Conservation (phyloP, 177 flowering plant genomes). For the Tripterygium wilfordii region DNA sequence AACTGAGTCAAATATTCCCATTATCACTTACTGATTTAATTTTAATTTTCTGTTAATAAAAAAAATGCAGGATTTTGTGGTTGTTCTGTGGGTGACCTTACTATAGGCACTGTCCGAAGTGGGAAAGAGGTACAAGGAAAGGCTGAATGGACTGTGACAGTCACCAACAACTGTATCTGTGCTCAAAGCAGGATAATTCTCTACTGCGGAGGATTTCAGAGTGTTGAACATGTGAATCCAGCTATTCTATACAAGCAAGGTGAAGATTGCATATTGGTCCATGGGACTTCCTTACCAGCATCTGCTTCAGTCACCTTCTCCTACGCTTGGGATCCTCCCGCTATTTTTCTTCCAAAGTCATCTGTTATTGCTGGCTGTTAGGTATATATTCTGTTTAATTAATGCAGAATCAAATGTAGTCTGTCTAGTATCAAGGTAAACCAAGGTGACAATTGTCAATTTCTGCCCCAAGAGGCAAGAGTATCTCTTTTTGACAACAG, state of each 20-base stretch:
- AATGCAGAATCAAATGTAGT: too few relatives aligned
- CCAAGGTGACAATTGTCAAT: too few relatives aligned
- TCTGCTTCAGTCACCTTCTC: neutral
- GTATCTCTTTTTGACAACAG: too few relatives aligned
- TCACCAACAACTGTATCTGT: neutral
- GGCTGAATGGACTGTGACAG: neutral
- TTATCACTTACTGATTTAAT: neutral
- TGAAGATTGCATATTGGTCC: neutral
- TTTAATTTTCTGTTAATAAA: too few relatives aligned
- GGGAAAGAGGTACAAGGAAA: neutral
- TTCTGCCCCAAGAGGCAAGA: too few relatives aligned
- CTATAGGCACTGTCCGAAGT: slow-evolving; percentile 8
- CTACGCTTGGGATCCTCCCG: neutral
- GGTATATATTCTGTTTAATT: too few relatives aligned
- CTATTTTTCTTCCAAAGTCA: too few relatives aligned
- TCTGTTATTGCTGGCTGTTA: too few relatives aligned
- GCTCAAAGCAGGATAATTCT: neutral
- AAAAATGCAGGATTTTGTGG: slow-evolving; percentile 5
- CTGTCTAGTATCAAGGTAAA: too few relatives aligned
- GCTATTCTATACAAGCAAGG: neutral
- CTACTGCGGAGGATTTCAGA: neutral
- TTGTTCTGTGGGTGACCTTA: slow-evolving; percentile 3
- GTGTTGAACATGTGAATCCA: neutral
- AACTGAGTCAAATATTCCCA: too few relatives aligned
- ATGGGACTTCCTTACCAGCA: neutral